phyloP scores from a whole-genome alignment of 2,329 filamentous ascomycete genomes.

The Aspergillus phoenicis region DNA sequence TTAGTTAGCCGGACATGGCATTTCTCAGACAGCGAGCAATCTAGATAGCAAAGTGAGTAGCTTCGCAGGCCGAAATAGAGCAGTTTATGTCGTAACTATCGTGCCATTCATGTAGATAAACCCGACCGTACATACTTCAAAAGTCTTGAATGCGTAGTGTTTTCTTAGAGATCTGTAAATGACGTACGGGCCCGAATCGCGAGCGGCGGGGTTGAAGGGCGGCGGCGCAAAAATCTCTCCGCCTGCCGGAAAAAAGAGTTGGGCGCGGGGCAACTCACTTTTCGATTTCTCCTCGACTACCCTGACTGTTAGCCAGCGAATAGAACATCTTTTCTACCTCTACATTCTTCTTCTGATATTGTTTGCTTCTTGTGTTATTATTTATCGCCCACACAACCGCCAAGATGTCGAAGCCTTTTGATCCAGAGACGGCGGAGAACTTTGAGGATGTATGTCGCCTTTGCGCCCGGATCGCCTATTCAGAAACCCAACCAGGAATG shows the following conservation, averaged over 20 bases:
- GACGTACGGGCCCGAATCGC: constrained; percentile 13
- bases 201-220: constrained; percentile 16
- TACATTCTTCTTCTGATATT: constrained; percentile 11
- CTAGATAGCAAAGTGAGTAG: no score
- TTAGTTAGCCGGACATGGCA: not conserved
- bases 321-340: not conserved
- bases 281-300: not conserved
- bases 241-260: constrained; percentile 35
- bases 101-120: no score
- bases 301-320: not conserved
- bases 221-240: constrained; percentile 27
- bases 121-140: no score
- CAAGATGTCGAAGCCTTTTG: constrained; percentile 49
- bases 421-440: constrained; percentile 68
- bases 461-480: not conserved
- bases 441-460: constrained; percentile 63
- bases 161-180: not conserved
- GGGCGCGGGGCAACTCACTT: constrained; percentile 31
- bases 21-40: not conserved
- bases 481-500: constrained; percentile 11
- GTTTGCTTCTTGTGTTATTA: not conserved
- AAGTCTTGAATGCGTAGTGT: no score
- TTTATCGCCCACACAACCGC: constrained; percentile 6
- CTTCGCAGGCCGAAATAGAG: no score
- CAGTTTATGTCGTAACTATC: no score